Evolutionary conservation across 768 basidiomycete species (phyloP).

Genomic region (Mycena sanguinolenta): DNA sequence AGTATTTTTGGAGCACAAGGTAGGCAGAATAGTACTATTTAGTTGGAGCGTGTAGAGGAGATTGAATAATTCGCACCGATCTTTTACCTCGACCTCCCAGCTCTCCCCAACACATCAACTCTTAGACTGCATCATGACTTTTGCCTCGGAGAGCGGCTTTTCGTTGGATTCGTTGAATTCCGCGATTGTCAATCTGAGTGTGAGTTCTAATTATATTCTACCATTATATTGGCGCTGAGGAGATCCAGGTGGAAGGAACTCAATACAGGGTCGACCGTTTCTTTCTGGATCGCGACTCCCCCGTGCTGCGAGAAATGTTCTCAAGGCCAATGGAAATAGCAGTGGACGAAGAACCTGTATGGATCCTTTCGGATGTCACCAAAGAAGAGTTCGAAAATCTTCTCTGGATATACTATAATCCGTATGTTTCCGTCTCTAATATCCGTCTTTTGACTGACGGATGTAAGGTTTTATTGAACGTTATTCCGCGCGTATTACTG

Average conservation of each 20-base stretch:
- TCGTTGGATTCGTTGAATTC: conserved; percentile 22
- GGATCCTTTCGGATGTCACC: conserved; percentile 9
- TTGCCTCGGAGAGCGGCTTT: neutral
- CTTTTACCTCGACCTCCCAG: neutral
- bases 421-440: conserved; percentile 8
- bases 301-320: conserved; percentile 26
- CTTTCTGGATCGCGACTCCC: conserved; percentile 17
- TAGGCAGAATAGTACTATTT: too few species aligned
- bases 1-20: too few species aligned
- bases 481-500: conserved; percentile 2
- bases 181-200: conserved; percentile 1
- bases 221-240: neutral
- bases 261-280: conserved; percentile 12
- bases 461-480: neutral
- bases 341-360: neutral
- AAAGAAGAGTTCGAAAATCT: conserved; percentile 24
- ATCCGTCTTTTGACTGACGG: neutral
- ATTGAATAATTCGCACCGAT: too few species aligned
- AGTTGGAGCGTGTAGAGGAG: too few species aligned
- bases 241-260: conserved; percentile 15
- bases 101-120: neutral
- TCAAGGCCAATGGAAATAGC: neutral
- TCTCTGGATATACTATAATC: conserved; percentile 28
- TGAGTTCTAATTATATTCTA: neutral
- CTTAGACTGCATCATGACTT: conserved; percentile 15